Base-by-base conservation (phyloP, 2,329 filamentous ascomycete species). In the Endocalyx cinctus region DNA sequence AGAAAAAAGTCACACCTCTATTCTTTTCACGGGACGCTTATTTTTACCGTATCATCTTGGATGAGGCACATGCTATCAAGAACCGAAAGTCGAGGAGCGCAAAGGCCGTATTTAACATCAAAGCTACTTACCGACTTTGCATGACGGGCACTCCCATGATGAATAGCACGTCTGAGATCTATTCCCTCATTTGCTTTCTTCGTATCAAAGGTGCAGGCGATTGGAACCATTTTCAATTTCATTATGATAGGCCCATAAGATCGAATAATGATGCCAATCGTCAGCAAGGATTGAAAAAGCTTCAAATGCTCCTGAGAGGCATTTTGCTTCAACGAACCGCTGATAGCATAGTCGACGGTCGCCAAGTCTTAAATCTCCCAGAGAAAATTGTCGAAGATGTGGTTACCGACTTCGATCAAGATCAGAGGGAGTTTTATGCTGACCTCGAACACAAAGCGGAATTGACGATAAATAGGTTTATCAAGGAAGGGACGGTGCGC, bases 131-230 rank as follows among this genome's bases (percentile, higher is more conserved):
- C 51, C 72, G 85, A 29, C 80, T 85, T 64, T 87, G 82, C 51
- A 73, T 90, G 57, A 87, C 82, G 4, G 86, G 86, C 17, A 92
- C 86, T 0, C 86, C 86, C 0, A 88, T 90, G 83, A 92, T 92
- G 83, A 95, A 95, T 48, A 78, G 72, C 10, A 77, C 90, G 3
- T 67, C 75, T 16, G 89, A 96, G 48, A 67, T 94, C 4, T 88
- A 77, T 50, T 84, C 87, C 1, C 63, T 94, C 14, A 68, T 95
- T 27, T 73, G 76, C 3, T 96, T 94, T 50, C 67, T 94, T 12
- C 69, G 72, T 3, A 89, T 94, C 51, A 72, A 72, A 39, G 87
- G 87, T 3, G 8, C 8, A 8, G n/a, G n/a, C 20, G 20, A 23
- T 8, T 23, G 20, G 20, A 8, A n/a, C n/a, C 20, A 23, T 23